A percentile compares a stretch with the other conserved stretches of the same genome.
These are phyloP conservation scores for Cryptococcus depauperatus DNA, from an alignment of 1,284 basidiomycete species.

Conservation along the genomic window DNA sequence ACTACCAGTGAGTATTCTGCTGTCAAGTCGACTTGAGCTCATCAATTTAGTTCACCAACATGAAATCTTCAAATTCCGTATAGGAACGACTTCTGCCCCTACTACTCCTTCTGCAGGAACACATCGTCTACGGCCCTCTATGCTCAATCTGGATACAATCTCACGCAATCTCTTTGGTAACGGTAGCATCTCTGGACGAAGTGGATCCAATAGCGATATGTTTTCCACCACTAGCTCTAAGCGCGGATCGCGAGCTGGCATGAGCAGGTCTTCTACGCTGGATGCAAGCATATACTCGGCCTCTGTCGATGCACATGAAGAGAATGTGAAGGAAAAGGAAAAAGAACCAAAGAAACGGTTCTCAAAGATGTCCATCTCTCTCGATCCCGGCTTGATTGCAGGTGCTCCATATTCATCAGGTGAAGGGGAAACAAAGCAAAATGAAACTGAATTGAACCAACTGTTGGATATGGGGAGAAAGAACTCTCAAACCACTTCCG, in stretches of 20 bases:
- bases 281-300: constrained; percentile 15
- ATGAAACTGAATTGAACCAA: constrained; percentile 61
- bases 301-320: constrained; percentile 4
- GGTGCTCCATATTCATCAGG: constrained; percentile 10
- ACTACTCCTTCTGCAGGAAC: constrained; percentile 62
- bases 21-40: neutral
- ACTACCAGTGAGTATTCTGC: constrained; percentile 65
- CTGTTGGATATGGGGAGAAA: constrained; percentile 67
- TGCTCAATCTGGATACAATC: constrained; percentile 74
- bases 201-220: constrained; percentile 17
- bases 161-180: constrained; percentile 49
- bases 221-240: constrained; percentile 28
- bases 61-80: constrained; percentile 74
- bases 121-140: constrained; percentile 62
- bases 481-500: constrained; percentile 57
- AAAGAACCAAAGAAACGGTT: constrained; percentile 3
- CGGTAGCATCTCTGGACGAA: constrained; percentile 28
- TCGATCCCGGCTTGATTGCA: constrained; percentile 7
- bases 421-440: constrained; percentile 14
- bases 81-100: constrained; percentile 63
- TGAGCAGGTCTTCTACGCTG: constrained; percentile 28
- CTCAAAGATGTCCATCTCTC: neutral
- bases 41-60: constrained; percentile 63
- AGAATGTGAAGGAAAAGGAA: constrained; percentile 1
- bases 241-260: constrained; percentile 15